phyloP scores from a whole-genome alignment of 768 basidiomycete genomes.

The Boletales sp. region DNA sequence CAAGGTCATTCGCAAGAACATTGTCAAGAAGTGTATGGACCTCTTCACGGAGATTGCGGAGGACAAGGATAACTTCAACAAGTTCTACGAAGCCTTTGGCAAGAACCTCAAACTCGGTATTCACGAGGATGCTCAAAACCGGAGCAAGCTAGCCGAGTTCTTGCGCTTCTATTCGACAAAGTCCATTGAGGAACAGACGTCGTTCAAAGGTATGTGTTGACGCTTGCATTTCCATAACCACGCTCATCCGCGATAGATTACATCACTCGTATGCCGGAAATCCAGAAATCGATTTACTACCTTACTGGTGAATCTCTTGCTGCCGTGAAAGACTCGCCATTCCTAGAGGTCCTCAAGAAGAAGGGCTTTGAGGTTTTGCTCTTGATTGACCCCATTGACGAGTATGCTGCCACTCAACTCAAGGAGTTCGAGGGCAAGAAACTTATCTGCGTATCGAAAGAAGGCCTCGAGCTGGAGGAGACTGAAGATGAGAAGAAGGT shows the following conservation, averaged over 20 bases:
- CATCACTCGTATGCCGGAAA: slow-evolving; percentile 98
- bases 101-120: slow-evolving; percentile 99
- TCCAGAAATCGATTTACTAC: slow-evolving; percentile 99
- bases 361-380: slow-evolving; percentile 98
- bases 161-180: slow-evolving; percentile 98
- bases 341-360: slow-evolving; percentile 99
- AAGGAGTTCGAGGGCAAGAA: slow-evolving; percentile 99
- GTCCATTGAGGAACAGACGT: slow-evolving; percentile 83
- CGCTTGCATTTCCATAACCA: background rate
- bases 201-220: slow-evolving; percentile 75
- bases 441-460: slow-evolving; percentile 96
- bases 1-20: slow-evolving; percentile 99
- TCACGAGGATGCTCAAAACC: slow-evolving; percentile 98
- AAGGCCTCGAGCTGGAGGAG: slow-evolving; percentile 98
- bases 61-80: slow-evolving; percentile 97
- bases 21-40: slow-evolving; percentile 97
- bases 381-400: slow-evolving; percentile 97
- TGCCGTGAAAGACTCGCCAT: slow-evolving; percentile 89
- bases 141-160: slow-evolving; percentile 99
- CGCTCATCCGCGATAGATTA: slow-evolving; percentile 58
- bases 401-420: slow-evolving; percentile 97
- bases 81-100: slow-evolving; percentile 98
- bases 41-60: slow-evolving; percentile 94
- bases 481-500: slow-evolving; percentile 94
- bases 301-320: slow-evolving; percentile 97